Base-by-base conservation (phyloP, 2,329 filamentous ascomycete species). In the Xylariales sp. region DNA sequence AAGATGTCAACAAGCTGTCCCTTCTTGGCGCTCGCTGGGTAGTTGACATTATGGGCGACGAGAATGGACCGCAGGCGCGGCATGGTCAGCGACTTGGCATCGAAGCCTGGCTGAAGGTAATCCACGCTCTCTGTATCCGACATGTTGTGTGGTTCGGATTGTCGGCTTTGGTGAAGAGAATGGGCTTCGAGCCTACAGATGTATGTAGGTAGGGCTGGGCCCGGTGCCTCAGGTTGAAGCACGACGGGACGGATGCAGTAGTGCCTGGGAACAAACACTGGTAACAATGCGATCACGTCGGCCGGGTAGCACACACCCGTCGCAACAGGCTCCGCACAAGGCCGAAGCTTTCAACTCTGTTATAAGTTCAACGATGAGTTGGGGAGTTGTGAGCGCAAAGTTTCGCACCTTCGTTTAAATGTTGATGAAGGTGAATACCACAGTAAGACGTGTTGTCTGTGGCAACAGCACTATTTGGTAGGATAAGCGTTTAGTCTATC, bases 11-110 rank as follows among this genome's bases (percentile, higher is more conserved):
- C 74, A 16, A 98, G 80, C 58, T 95, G 84, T 0, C 80, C 70
- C 69, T 98, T 98, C 69, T 97, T 98, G 10, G 93, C 89, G 4
- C 83, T 90, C 0, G 88, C 83, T 4, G 90, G 84, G 60, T 95
- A 97, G 27, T 80, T 69, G 56, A 97, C 72, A 59, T 89, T 86
- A 68, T 98, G 88, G 50, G 82, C 85, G 56, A 97, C 86, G 44
- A 98, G 80, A 51, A 97, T 94, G 36, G 86, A 91, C 55, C 93
- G 87, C 53, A 98, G 73, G 33, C 86, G 85, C 20, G 93, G 89
- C 37, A 97, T 82, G 1, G 89, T 97, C 49, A 97, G 78, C 49
- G 77, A 80, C 58, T 76, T 75, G 15, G 93, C 82, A 61, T 98
- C 88, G 61, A 96, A 97, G 54, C 79, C 87, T 41, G 87, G 77